Evolutionary conservation across 768 basidiomycete genomes (phyloP).

Genomic region (Macrolepiota fuliginosa): DNA sequence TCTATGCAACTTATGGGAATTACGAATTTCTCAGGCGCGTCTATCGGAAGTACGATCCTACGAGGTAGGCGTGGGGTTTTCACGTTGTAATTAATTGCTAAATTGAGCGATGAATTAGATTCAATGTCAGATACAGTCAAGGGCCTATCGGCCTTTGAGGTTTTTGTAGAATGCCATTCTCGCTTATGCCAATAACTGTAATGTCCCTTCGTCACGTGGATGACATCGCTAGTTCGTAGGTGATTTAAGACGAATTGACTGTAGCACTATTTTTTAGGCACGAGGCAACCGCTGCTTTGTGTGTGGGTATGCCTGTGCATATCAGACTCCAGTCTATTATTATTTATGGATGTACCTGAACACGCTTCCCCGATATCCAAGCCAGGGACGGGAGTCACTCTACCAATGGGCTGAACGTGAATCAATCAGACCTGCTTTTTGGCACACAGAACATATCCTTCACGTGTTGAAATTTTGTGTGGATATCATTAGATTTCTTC

Average conservation of each 20-base stretch:
- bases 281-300: not conserved
- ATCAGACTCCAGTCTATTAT: not conserved
- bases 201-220: not conserved
- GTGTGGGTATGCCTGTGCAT: not conserved
- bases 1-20: conserved; percentile 37
- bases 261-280: not conserved
- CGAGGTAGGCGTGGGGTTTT: conserved; percentile 27
- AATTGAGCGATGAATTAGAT: conserved; percentile 5
- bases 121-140: conserved; percentile 13
- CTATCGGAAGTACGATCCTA: conserved; percentile 44
- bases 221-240: not conserved
- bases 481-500: not conserved
- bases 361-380: not conserved
- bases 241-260: not conserved
- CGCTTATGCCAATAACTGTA: not conserved
- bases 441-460: not conserved
- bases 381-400: not conserved
- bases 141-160: conserved; percentile 12
- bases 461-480: not conserved
- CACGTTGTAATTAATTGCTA: conserved; percentile 26
- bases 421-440: not conserved
- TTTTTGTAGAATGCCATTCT: not conserved
- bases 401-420: not conserved
- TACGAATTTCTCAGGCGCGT: conserved; percentile 33
- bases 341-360: not conserved